Evolutionary conservation across 495 filamentous ascomycete genomes (phyloP), one percentile per base, ranked within the genome.

Genomic region (Penicillium pulvis): DNA sequence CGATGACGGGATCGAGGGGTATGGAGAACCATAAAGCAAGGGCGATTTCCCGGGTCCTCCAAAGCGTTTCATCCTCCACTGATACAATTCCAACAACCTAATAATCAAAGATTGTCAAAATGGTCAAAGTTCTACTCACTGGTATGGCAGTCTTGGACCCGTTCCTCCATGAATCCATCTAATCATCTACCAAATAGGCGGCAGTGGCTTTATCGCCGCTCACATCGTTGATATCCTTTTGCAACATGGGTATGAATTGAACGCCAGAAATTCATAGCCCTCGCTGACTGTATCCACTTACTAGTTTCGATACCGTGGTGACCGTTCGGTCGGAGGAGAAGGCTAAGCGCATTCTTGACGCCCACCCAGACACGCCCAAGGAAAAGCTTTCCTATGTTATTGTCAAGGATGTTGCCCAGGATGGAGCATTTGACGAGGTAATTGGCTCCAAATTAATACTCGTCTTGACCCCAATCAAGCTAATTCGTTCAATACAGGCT

Each of bases 321-420:
- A 97, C 90, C 6, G 93, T 98, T 49, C 83, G 93, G 48, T 87
- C 84, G 4, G 79, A 89, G 52, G 83, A 85, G 20, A 98, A 98
- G 69, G 92, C 88, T 19, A 73, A 90, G 48, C 84, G 79, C 59
- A 91, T 97, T 68, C 82, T 85, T 17, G 72, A 84, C 19, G 86
- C 87, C 16, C 85, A 93, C 70, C 82, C 87, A 0, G 65, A 81
- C 26, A 67, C 77, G 3, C 62, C 80, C 36, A 82, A 83, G 51
- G 85, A 83, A 19, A 85, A 87, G 63, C 85, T 98, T 12, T 82
- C 82, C 53, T 91, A 89, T 59, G 81, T 81, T 51, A 87, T 96
- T 66, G 91, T 97, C 6, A 83, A 87, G 52, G 92, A 98, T 71
- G 90, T 97, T 63, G 90, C 90, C 3, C 58, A 84, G 58, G 81